Base-by-base conservation (phyloP, 2,329 filamentous ascomycete species). In the Fusarium sp. region DNA sequence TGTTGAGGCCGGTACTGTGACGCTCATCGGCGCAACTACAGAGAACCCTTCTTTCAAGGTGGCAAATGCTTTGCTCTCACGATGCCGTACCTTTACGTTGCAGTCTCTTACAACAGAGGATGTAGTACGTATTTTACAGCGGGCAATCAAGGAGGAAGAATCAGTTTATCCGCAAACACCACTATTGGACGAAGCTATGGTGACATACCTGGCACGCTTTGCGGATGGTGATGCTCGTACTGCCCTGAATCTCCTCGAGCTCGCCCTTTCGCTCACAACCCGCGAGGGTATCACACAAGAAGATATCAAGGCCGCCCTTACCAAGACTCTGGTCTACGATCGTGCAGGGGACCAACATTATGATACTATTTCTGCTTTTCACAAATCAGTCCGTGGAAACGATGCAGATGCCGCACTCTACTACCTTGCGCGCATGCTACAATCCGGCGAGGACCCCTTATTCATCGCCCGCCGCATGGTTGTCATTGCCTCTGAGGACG, bases 271-370 rank as follows among this genome's bases (percentile, higher is more conserved):
- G 41, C 86, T 98, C 1, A 81, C 82, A 7, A 79, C 81, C 3
- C 88, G 89, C 12, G 86, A 88, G 0, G 85, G 86, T 15, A 91
- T 93, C 72, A 96, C 94, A 0, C 90, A 92, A 71, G 91, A 92
- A 11, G 89, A 91, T 66, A 90, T 99, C 80, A 98, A 98, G 80
- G 86, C 90, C 3, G 89, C 93, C 6, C 87, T 99, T 15, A 98
- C 96, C 6, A 95, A 95, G 80, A 98, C 96, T 0, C 87, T 98
- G 4, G 95, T 98, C 20, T 98, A 98, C 83, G 96, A 99, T 82
- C 91, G 96, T 62, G 94, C 93, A 1, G 96, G 96, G 59, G 96
- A 99, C 82, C 94, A 98, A 81, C 96, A 98, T 84, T 99, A 98
- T 85, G 96, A 99, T 80, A 96, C 94, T 60, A 98, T 99, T 79